Conservation (phyloP, 352 stramenopile species). For the Phytophthora pistaciae region DNA sequence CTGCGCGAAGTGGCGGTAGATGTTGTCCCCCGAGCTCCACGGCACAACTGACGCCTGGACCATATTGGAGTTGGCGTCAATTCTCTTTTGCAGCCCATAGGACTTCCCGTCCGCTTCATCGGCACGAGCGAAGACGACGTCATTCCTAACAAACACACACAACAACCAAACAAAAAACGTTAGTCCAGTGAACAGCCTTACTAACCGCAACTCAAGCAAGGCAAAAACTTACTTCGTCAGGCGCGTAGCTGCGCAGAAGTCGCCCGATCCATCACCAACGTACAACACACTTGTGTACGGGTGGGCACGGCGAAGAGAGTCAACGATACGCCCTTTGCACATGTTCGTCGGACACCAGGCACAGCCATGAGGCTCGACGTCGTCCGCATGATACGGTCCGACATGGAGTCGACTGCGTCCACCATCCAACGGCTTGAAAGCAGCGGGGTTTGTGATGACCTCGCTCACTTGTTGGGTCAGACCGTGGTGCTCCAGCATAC, state of each 20-base stretch:
- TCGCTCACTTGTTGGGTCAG: slow-evolving; percentile 48
- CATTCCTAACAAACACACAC: slow-evolving; percentile 35
- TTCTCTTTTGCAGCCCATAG: slow-evolving; percentile 67
- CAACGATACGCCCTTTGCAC: slow-evolving; percentile 83
- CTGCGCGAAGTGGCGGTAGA: slow-evolving; percentile 60
- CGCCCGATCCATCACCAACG: slow-evolving; percentile 73
- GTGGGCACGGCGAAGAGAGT: slow-evolving; percentile 44
- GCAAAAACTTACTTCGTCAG: slow-evolving; percentile 53
- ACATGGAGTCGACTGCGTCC: slow-evolving; percentile 51
- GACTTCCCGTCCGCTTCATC: slow-evolving; percentile 54
- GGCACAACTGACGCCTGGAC: slow-evolving; percentile 58
- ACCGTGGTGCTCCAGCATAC: slow-evolving; percentile 62
- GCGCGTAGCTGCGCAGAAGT: slow-evolving; percentile 72
- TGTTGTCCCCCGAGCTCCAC: slow-evolving; percentile 73
- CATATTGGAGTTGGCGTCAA: slow-evolving; percentile 40
- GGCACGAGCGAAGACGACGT: slow-evolving; percentile 73
- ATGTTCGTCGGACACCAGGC: slow-evolving; percentile 75
- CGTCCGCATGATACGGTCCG: slow-evolving; percentile 57
- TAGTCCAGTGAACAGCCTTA: neutral
- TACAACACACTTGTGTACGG: slow-evolving; percentile 69
- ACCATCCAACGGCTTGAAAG: slow-evolving; percentile 39
- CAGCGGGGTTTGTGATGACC: slow-evolving; percentile 66
- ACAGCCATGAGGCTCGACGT: slow-evolving; percentile 58
- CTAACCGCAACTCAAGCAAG: neutral
- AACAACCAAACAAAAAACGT: no score